Percentiles rank a stretch among this genome's conserved stretches.
Conservation (phyloP, 495 filamentous ascomycete genomes). For the Trichoderma erinaceum region DNA sequence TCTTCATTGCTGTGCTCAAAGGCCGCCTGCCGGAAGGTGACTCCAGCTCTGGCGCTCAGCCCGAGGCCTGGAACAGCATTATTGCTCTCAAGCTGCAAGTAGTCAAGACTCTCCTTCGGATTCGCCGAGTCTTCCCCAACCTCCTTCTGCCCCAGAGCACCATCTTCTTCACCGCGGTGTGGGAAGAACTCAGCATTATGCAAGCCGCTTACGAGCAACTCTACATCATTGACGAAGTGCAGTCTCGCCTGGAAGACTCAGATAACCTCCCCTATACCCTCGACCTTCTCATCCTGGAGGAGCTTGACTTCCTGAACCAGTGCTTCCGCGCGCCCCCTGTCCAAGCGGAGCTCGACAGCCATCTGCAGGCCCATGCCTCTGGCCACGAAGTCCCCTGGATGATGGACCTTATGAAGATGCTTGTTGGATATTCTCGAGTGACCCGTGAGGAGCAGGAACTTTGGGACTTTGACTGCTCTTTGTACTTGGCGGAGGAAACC, state of each 20-base stretch:
- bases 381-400: slow-evolving; percentile 64
- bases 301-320: slow-evolving; percentile 86
- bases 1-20: slow-evolving; percentile 70
- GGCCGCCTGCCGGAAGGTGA: slow-evolving; percentile 54
- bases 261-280: slow-evolving; percentile 90
- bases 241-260: slow-evolving; percentile 81
- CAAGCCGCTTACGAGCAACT: slow-evolving; percentile 66
- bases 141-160: slow-evolving; percentile 75
- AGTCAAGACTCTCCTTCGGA: slow-evolving; percentile 88
- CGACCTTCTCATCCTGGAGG: slow-evolving; percentile 89
- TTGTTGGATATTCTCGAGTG: slow-evolving; percentile 85
- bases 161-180: slow-evolving; percentile 73
- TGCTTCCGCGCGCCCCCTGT: slow-evolving; percentile 78
- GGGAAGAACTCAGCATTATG: slow-evolving; percentile 73
- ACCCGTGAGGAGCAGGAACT: slow-evolving; percentile 86
- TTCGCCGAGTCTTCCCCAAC: slow-evolving; percentile 73
- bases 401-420: slow-evolving; percentile 71
- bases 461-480: slow-evolving; percentile 93
- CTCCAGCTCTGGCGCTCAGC: slow-evolving; percentile 31
- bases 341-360: slow-evolving; percentile 71
- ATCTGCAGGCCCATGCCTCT: slow-evolving; percentile 53
- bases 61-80: slow-evolving; percentile 62
- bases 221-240: slow-evolving; percentile 77
- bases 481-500: slow-evolving; percentile 92
- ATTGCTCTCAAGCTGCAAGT: slow-evolving; percentile 83